A percentile compares a stretch with the other conserved stretches of the same genome.
These are phyloP conservation scores for Dentipellis fragilis DNA, from an alignment of 768 basidiomycete species.

Conservation along the genomic window DNA sequence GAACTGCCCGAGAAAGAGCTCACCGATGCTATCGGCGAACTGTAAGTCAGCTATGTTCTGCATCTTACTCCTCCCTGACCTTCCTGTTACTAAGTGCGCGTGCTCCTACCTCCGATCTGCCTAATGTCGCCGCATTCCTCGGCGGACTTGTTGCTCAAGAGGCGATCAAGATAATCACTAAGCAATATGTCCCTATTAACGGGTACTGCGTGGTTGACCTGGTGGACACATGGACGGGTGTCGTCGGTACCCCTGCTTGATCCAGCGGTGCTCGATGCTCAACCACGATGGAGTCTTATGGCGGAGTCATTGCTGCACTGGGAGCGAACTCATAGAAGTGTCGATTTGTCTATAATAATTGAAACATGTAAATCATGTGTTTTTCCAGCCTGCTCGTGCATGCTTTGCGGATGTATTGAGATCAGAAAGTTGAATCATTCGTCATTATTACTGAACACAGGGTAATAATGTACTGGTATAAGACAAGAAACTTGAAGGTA, in stretches of 20 bases:
- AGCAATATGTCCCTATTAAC: conserved; percentile 87
- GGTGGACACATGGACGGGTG: conserved; percentile 67
- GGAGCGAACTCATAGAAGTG: no score
- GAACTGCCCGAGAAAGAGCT: conserved; percentile 46
- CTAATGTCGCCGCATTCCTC: conserved; percentile 87
- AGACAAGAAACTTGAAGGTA: no score
- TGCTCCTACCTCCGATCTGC: conserved; percentile 75
- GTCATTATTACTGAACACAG: no score
- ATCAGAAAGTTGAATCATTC: no score
- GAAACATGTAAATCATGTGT: no score
- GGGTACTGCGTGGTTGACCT: conserved; percentile 82
- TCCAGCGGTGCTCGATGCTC: no score
- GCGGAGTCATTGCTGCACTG: no score
- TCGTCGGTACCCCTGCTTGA: conserved; percentile 18
- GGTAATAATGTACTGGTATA: no score
- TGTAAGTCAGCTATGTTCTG: conserved; percentile 40
- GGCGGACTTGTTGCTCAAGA: conserved; percentile 95
- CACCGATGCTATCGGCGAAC: conserved; percentile 58
- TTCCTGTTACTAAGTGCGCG: conserved; percentile 48
- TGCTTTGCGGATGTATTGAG: no score
- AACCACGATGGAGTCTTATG: no score
- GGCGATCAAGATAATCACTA: conserved; percentile 93
- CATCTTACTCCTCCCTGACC: neutral
- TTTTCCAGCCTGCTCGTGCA: no score
- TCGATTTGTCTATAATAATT: no score